Conservation (phyloP, 2,329 filamentous ascomycete species). For the Colletotrichum cereale region DNA sequence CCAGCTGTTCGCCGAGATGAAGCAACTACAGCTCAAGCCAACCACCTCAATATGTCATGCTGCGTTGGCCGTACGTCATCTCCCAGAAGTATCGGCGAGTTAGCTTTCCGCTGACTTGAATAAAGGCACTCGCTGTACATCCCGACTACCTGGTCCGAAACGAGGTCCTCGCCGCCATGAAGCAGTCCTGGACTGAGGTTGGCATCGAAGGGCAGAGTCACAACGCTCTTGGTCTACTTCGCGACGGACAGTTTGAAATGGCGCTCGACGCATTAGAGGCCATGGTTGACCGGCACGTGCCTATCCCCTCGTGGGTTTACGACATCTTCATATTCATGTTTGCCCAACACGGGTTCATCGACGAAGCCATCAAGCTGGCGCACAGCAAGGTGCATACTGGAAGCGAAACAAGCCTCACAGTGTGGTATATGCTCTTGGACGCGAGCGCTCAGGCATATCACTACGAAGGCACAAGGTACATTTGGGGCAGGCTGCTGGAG, state of each 20-base stretch:
- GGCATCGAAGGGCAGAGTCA: slow-evolving; percentile 73
- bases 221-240: slow-evolving; percentile 79
- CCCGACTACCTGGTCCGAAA: slow-evolving; percentile 85
- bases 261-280: slow-evolving; percentile 78
- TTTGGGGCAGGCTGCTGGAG: slow-evolving; percentile 71
- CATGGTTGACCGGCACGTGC: slow-evolving; percentile 69
- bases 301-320: slow-evolving; percentile 79
- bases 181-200: slow-evolving; percentile 76
- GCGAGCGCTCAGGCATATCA: slow-evolving; percentile 75
- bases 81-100: too few relatives aligned
- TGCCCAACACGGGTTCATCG: slow-evolving; percentile 77
- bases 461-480: slow-evolving; percentile 73
- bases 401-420: slow-evolving; percentile 52
- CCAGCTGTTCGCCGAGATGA: slow-evolving; percentile 80
- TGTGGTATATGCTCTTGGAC: slow-evolving; percentile 83
- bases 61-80: slow-evolving; percentile 70
- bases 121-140: slow-evolving; percentile 80
- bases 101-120: background rate
- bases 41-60: slow-evolving; percentile 79
- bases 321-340: slow-evolving; percentile 83
- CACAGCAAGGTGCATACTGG: slow-evolving; percentile 62
- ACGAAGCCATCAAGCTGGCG: slow-evolving; percentile 80
- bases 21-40: slow-evolving; percentile 67
- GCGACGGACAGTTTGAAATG: slow-evolving; percentile 86
- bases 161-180: slow-evolving; percentile 80